Conservation (phyloP, 2,329 filamentous ascomycete genomes). For the Myotisia sp. region DNA sequence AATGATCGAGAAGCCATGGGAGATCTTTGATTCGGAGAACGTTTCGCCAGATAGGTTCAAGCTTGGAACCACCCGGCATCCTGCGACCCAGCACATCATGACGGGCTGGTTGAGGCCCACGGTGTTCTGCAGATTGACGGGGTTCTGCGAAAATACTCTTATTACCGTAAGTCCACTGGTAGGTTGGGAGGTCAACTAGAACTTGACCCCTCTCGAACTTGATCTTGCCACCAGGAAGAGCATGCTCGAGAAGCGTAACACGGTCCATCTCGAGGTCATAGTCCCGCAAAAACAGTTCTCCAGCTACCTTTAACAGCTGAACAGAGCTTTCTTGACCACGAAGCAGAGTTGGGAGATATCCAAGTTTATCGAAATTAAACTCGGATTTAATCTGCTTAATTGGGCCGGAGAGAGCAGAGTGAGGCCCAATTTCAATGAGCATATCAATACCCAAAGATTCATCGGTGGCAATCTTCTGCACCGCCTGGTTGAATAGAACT, state of each 20-base stretch:
- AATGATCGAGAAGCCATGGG: constrained; percentile 34
- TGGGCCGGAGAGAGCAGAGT: constrained; percentile 12
- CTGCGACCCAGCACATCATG: constrained; percentile 17
- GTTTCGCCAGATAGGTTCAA: constrained; percentile 28
- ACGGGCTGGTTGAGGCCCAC: background rate
- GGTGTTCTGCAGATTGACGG: constrained; percentile 3
- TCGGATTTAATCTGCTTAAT: constrained; percentile 13
- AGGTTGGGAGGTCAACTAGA: constrained; percentile 10
- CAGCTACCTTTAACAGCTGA: constrained; percentile 1
- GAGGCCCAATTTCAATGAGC: constrained; percentile 13
- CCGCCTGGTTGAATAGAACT: constrained; percentile 1
- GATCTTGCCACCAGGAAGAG: too few relatives aligned
- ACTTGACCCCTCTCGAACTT: too few relatives aligned
- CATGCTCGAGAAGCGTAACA: too few relatives aligned
- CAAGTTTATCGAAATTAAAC: background rate
- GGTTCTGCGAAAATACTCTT: constrained; percentile 7
- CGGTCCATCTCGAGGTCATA: constrained; percentile 5
- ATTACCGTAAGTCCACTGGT: constrained; percentile 11
- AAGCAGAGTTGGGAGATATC: constrained; percentile 5
- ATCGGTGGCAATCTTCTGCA: background rate
- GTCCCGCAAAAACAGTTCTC: constrained; percentile 6
- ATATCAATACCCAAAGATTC: background rate
- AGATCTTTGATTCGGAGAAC: constrained; percentile 19
- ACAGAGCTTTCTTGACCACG: constrained; percentile 7
- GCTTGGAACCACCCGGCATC: constrained; percentile 16